Percentiles rank a stretch among this genome's conserved stretches.
phyloP scores from a whole-genome alignment of 495 filamentous ascomycete genomes.

The Lophiotrema nucula region DNA sequence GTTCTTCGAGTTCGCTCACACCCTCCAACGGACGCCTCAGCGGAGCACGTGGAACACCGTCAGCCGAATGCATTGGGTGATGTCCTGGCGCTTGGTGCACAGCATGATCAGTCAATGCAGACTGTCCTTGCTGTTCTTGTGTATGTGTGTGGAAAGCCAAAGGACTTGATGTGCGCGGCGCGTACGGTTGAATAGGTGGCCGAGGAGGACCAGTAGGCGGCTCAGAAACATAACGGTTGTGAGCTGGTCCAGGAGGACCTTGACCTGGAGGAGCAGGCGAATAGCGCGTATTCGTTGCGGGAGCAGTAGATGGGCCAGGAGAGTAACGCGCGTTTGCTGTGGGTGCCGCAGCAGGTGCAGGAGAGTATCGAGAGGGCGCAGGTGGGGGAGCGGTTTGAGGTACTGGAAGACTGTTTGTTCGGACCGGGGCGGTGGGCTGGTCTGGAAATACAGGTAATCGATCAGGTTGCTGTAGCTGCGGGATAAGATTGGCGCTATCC shows the following conservation, averaged over 20 bases:
- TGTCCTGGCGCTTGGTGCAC: slow-evolving; percentile 30
- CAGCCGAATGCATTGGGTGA: slow-evolving; percentile 23
- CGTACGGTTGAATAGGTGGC: slow-evolving; percentile 59
- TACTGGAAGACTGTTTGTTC: slow-evolving; percentile 30
- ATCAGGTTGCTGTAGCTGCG: slow-evolving; percentile 57
- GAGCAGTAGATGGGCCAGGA: slow-evolving; percentile 11
- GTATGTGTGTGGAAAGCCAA: slow-evolving; percentile 64
- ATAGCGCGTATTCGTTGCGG: slow-evolving; percentile 23
- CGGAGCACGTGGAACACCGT: slow-evolving; percentile 11
- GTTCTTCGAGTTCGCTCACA: slow-evolving; percentile 29
- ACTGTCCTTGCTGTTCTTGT: slow-evolving; percentile 27
- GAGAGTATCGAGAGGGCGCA: slow-evolving; percentile 31
- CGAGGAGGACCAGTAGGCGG: slow-evolving; percentile 41
- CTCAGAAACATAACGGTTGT: slow-evolving; percentile 33
- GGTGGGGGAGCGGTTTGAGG: slow-evolving; percentile 26
- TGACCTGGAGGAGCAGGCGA: slow-evolving; percentile 38
- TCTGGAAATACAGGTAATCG: slow-evolving; percentile 39
- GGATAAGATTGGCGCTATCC: slow-evolving; percentile 45
- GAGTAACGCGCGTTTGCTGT: slow-evolving; percentile 22
- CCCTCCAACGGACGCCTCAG: slow-evolving; percentile 23
- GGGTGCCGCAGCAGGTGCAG: slow-evolving; percentile 19
- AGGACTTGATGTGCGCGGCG: slow-evolving; percentile 82
- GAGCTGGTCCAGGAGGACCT: slow-evolving; percentile 41
- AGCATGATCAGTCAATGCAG: slow-evolving; percentile 17
- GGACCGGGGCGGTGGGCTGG: slow-evolving; percentile 46